Evolutionary conservation across 2,329 filamentous ascomycete species (phyloP), one percentile per base, ranked within the genome.

Genomic region (Cladosporium sp.): DNA sequence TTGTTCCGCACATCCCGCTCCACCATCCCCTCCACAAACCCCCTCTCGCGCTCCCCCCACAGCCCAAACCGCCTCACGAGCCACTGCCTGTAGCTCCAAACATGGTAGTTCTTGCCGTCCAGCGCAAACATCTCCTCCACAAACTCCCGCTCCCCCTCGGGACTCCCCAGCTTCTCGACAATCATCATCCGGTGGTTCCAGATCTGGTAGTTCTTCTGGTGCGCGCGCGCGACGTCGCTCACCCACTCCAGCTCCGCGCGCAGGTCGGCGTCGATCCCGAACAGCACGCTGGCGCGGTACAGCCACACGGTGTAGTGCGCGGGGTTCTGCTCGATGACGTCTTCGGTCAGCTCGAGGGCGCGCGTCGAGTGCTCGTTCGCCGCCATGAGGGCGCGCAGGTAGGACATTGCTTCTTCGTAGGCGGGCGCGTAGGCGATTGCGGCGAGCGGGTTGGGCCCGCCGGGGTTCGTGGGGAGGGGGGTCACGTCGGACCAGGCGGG

Each of bases 241-340:
- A 98, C 77, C 90, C 92, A 98, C 41, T 76, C 74, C 43, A 96
- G 77, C 70, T 98, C 93, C 54, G 85, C 78, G 2, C 76, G 71
- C 42, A 93, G 74, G 51, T 84, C 74, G 44, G 85, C 77, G 44
- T 80, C 70, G 22, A 95, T 76, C 3, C 81, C 77, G 58, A 85
- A 80, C 45, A 97, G 73, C 49, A 86, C 87, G 64, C 85, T 83
- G 61, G 91, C 89, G 56, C 93, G 87, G 76, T 95, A 98, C 18
- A 97, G 82, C 93, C 93, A 98, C 56, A 97, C 92, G 13, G 93
- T 98, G 74, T 98, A 98, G 74, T 98, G 93, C 1, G 93, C 91
- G 13, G 93, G 88, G 70, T 98, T 98, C 80, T 96, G 84, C 55
- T 78, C 77, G 66, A 98, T 97, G 66, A 98, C 84, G 70, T 92